phyloP scores from a whole-genome alignment of 306 rosid genomes.

The Purshia tridentata region DNA sequence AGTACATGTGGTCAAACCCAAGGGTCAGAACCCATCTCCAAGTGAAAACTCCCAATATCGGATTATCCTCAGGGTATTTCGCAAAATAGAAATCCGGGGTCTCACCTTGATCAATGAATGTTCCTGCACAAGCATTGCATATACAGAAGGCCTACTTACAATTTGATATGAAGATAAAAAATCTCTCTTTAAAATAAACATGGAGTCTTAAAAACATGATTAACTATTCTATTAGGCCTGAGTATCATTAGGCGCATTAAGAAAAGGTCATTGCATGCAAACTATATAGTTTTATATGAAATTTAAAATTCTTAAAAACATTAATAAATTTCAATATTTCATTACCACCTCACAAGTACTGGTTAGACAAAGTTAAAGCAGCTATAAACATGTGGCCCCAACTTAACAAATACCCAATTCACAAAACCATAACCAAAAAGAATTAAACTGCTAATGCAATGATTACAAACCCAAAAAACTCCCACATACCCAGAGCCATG shows the following conservation, averaged over 20 bases:
- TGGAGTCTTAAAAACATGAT: neutral
- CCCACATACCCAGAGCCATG: constrained; percentile 71
- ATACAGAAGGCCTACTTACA: constrained; percentile 22
- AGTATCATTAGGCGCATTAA: neutral
- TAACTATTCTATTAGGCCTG: neutral
- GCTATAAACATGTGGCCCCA: neutral
- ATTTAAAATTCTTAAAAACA: neutral
- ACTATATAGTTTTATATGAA: neutral
- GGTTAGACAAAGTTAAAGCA: neutral
- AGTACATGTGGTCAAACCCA: constrained; percentile 93
- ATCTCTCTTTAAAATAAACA: neutral
- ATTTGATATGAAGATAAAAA: neutral
- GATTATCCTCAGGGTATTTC: constrained; percentile 77
- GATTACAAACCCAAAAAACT: constrained; percentile 12
- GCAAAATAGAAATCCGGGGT: constrained; percentile 74
- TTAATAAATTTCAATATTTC: neutral
- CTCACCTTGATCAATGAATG: constrained; percentile 89
- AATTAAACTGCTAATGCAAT: neutral
- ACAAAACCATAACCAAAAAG: neutral
- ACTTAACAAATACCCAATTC: neutral
- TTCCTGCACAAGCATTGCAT: constrained; percentile 51
- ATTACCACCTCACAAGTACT: neutral
- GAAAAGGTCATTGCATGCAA: neutral
- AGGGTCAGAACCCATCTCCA: constrained; percentile 96
- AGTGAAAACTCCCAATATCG: constrained; percentile 77